Percentiles rank a stretch among this genome's conserved stretches.
These are phyloP conservation scores for Apiospora sp. DNA, from an alignment of 2,329 filamentous ascomycete species.

Conservation along the genomic window DNA sequence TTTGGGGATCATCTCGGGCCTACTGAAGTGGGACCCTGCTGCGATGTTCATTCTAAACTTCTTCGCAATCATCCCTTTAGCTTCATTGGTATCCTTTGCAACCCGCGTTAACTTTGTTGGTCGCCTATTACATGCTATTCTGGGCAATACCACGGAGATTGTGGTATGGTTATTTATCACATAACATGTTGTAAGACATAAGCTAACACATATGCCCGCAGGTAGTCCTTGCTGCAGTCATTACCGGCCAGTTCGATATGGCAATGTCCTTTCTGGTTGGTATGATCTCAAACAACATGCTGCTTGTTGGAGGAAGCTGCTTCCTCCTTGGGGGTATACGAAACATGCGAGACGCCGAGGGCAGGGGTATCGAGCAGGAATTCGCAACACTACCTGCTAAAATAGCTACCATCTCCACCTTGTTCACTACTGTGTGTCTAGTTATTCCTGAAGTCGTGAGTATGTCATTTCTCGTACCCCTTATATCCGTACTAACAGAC, in stretches of 20 bases:
- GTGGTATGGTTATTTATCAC: neutral
- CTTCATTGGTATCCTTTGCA: too few relatives aligned
- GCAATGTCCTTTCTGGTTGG: neutral
- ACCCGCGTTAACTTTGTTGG: neutral
- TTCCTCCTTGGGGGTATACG: neutral
- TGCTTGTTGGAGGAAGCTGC: neutral
- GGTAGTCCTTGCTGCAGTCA: neutral
- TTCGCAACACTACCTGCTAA: neutral
- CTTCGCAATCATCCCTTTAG: neutral
- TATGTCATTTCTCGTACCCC: neutral
- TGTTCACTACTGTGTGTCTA: neutral
- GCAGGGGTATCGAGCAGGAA: neutral
- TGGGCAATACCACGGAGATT: neutral
- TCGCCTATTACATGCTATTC: neutral
- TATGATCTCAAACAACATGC: neutral
- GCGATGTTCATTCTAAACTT: too few relatives aligned
- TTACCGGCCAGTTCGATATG: neutral
- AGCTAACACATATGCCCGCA: neutral
- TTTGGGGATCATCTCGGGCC: too few relatives aligned
- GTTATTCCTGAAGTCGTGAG: neutral
- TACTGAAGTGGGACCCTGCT: too few relatives aligned
- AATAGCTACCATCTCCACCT: neutral
- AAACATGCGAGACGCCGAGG: neutral
- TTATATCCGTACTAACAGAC: too few relatives aligned
- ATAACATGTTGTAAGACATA: neutral